Evolutionary conservation across 441 rosid genomes (phyloP).

Genomic region (Dalechampia spathulata): DNA sequence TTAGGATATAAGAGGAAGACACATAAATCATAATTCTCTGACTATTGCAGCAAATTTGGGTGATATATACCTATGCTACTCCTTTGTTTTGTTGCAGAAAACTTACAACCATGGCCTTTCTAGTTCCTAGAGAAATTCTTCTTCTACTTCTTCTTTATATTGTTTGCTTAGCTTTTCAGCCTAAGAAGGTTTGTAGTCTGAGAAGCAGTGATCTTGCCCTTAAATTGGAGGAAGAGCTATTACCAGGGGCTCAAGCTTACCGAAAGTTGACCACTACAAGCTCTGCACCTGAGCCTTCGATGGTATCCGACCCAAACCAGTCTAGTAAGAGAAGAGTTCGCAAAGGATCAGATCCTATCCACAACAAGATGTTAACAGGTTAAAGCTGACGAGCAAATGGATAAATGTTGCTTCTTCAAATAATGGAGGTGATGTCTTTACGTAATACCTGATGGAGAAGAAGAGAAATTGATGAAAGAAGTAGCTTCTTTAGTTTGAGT

Average conservation of each 20-base stretch:
- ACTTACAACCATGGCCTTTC: slow-evolving; percentile 31
- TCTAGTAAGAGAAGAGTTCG: slow-evolving; percentile 61
- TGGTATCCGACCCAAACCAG: slow-evolving; percentile 50
- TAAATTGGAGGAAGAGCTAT: slow-evolving; percentile 31
- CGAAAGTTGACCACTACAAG: slow-evolving; percentile 32
- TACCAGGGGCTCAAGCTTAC: slow-evolving; percentile 22
- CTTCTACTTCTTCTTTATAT: slow-evolving; percentile 41
- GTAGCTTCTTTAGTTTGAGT: slow-evolving; percentile 13
- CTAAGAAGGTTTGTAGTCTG: slow-evolving; percentile 31
- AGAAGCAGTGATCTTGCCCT: slow-evolving; percentile 31
- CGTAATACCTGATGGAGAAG: slow-evolving; percentile 20
- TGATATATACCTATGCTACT: slow-evolving; percentile 13
- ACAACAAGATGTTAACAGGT: slow-evolving; percentile 55
- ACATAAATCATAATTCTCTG: slow-evolving; percentile 16
- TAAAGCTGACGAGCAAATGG: slow-evolving; percentile 5
- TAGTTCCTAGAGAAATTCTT: slow-evolving; percentile 22
- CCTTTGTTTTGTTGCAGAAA: slow-evolving; percentile 10
- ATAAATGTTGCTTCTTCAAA: slow-evolving; percentile 5
- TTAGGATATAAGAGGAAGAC: slow-evolving; percentile 15
- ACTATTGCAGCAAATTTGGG: slow-evolving; percentile 15
- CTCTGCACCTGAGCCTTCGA: slow-evolving; percentile 51
- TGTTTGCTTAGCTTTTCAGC: slow-evolving; percentile 30
- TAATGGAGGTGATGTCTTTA: slow-evolving; percentile 24
- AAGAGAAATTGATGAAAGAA: slow-evolving; percentile 4
- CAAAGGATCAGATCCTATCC: slow-evolving; percentile 83